Base-by-base conservation (phyloP, 2,329 filamentous ascomycete genomes). In the Penicillium sp. region DNA sequence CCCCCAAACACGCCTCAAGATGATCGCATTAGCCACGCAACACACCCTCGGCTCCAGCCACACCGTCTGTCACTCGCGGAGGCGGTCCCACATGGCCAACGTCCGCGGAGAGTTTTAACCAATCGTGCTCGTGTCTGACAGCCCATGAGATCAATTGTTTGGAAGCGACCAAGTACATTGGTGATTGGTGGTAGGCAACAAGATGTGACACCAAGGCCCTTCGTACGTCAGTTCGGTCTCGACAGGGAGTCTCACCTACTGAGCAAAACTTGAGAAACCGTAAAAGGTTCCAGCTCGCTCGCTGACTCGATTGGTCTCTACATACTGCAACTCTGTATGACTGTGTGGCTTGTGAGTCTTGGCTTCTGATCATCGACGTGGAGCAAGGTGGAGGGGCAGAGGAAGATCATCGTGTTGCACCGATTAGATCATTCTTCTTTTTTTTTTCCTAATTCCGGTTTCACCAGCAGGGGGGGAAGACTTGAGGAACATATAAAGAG, bases 181-280 rank as follows among this genome's bases (percentile, higher is more conserved):
- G 18, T 18, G 18, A 18, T 18, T 18, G 18, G 18, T 18, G 18
- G 18, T 18, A 18, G 18, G 18, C 18, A 18, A 18, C 18, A 3
- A 18, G 18, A 1, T 18, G 18, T 18, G 18, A 18, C 37, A 11
- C 26, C 13, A 26, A n/a, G 35, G 24, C 27, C 32, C 37, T 27
- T 25, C 5, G 5, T 52, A 58, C 55, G 57, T 59, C 57, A 59
- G 55, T n/a, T 24, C 9, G 26, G 5, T 11, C 9, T 42, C 46
- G 7, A 51, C 11, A 13, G 18, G 18, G 18, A 18, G 18, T 18
- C 18, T 18, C 18, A 18, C 18, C 18, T 18, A 18, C 18, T 18
- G 18, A 18, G 18, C 18, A 18, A 18, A 18, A 18, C 18, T 18
- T 18, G 18, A 18, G 18, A 18, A 3, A 1, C 18, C 18, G 18